Conservation (phyloP, 441 rosid species). For the Rhodomyrtus psidioides region DNA sequence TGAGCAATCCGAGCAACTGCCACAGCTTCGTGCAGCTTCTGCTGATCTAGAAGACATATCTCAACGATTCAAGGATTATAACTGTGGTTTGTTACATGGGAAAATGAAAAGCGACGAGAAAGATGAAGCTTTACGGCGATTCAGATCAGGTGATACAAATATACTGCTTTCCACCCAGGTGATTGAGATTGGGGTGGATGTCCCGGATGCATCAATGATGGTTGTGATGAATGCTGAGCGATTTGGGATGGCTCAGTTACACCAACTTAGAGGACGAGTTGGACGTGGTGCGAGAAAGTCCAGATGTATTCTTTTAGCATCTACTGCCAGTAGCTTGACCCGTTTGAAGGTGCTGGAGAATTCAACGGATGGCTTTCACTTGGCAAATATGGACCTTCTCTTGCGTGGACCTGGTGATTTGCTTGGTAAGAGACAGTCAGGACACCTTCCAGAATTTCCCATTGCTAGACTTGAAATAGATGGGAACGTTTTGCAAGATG, state of each 20-base stretch:
- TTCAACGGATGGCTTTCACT: slow-evolving; percentile 78
- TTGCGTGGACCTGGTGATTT: slow-evolving; percentile 89
- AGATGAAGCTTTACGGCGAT: slow-evolving; percentile 62
- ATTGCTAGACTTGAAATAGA: slow-evolving; percentile 78
- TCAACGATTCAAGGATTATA: slow-evolving; percentile 40
- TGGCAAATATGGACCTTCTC: slow-evolving; percentile 85
- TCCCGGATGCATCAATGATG: slow-evolving; percentile 96
- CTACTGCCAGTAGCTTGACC: slow-evolving; percentile 40
- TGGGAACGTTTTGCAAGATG: slow-evolving; percentile 80
- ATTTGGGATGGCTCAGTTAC: slow-evolving; percentile 89
- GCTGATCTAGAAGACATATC: slow-evolving; percentile 63
- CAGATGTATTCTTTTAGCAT: slow-evolving; percentile 56
- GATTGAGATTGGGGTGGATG: slow-evolving; percentile 89
- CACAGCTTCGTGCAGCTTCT: slow-evolving; percentile 88
- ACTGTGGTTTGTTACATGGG: slow-evolving; percentile 83
- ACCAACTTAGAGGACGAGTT: slow-evolving; percentile 91
- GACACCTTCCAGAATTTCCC: slow-evolving; percentile 91
- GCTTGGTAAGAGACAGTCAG: slow-evolving; percentile 92
- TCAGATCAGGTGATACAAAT: slow-evolving; percentile 75
- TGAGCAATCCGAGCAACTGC: slow-evolving; percentile 88
- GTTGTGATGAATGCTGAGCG: slow-evolving; percentile 97
- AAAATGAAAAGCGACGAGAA: slow-evolving; percentile 83
- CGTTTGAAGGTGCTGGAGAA: slow-evolving; percentile 74
- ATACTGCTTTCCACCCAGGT: slow-evolving; percentile 84
- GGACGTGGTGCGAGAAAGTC: slow-evolving; percentile 73